These are phyloP conservation scores for Chondrostereum purpureum DNA, from an alignment of 1,284 basidiomycete species.

Conservation along the genomic window DNA sequence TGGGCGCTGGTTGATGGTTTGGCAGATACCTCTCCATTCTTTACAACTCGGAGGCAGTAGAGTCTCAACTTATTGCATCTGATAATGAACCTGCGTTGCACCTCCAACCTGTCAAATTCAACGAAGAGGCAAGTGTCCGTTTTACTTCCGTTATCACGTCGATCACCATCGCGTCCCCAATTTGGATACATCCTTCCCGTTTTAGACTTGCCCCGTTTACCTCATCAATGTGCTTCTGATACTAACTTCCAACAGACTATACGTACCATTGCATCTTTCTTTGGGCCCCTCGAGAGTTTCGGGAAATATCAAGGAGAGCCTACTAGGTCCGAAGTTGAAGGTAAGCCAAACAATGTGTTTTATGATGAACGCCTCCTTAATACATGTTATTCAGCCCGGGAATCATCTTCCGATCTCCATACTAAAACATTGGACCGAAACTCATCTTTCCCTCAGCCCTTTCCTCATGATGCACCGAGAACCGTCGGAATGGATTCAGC, in stretches of 20 bases:
- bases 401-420: no score
- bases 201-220: constrained; percentile 1
- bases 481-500: constrained; percentile 46
- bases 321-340: no score
- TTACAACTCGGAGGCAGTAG: constrained; percentile 51
- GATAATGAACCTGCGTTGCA: constrained; percentile 32
- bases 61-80: constrained; percentile 23
- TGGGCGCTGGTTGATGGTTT: no score
- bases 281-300: constrained; percentile 23
- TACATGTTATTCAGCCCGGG: no score
- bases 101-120: constrained; percentile 49
- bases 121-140: constrained; percentile 42
- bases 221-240: constrained; percentile 1
- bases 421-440: not conserved
- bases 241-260: constrained; percentile 19
- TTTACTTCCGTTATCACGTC: constrained; percentile 5
- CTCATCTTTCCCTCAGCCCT: constrained; percentile 22
- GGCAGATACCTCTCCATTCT: constrained; percentile 47
- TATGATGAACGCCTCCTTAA: no score
- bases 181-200: not conserved
- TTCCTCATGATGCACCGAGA: constrained; percentile 50
- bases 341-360: no score
- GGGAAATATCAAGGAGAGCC: constrained; percentile 11
- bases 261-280: constrained; percentile 16
- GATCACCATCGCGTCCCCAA: constrained; percentile 1